Percentiles rank a stretch among this genome's conserved stretches.
These are phyloP conservation scores for Pseudoperonospora humuli DNA, from an alignment of 352 stramenopile genomes.

Conservation along the genomic window DNA sequence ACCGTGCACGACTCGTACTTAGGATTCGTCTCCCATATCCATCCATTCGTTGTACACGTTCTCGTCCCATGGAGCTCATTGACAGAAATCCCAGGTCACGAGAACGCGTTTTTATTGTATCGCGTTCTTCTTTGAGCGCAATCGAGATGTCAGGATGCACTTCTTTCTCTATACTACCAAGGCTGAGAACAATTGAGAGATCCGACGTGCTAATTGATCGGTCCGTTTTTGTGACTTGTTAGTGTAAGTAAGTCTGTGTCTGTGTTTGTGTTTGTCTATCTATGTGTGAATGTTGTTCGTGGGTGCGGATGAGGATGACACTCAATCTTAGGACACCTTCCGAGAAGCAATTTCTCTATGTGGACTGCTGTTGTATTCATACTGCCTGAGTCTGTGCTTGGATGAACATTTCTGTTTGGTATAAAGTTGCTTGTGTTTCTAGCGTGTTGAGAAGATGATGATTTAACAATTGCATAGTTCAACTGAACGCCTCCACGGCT, in stretches of 20 bases:
- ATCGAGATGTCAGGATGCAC: constrained; percentile 77
- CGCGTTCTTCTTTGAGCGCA: too few species aligned
- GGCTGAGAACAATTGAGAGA: constrained; percentile 66
- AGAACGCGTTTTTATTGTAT: too few species aligned
- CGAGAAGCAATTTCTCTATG: constrained; percentile 65
- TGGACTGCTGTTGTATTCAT: too few species aligned
- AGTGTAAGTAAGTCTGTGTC: too few species aligned
- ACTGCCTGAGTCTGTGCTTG: too few species aligned
- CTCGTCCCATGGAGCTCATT: too few species aligned
- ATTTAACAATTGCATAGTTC: constrained; percentile 72
- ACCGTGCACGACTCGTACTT: too few species aligned
- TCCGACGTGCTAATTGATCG: constrained; percentile 66
- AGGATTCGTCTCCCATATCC: too few species aligned
- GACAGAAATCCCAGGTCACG: too few species aligned
- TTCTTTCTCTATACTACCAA: constrained; percentile 80
- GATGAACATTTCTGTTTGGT: too few species aligned
- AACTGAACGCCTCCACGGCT: constrained; percentile 75
- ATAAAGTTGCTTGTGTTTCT: background rate
- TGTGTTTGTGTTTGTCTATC: constrained; percentile 4
- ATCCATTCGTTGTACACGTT: too few species aligned
- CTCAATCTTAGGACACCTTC: constrained; percentile 79
- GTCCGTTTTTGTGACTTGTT: constrained; percentile 14
- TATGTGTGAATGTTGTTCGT: constrained; percentile 12
- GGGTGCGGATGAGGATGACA: constrained; percentile 53
- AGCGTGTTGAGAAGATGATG: constrained; percentile 46